Conservation (phyloP, 495 filamentous ascomycete genomes). For the Elasticomyces elasticus region DNA sequence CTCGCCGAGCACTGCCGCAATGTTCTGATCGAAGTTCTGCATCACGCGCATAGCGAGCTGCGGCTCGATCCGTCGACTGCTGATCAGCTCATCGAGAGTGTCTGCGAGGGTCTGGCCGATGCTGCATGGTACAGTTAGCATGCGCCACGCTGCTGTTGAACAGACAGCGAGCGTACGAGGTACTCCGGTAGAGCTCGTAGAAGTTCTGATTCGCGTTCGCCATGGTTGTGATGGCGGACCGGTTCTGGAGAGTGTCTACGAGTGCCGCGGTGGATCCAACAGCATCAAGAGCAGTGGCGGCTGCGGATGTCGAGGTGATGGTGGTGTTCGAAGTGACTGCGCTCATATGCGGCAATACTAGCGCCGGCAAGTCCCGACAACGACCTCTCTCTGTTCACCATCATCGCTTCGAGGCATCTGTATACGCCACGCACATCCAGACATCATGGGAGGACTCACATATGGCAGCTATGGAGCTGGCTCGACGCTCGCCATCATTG, state of each 20-base stretch:
- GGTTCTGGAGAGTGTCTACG: not conserved
- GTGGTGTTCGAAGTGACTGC: not conserved
- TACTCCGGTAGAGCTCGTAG: conserved; percentile 74
- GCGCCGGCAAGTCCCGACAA: not conserved
- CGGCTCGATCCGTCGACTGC: conserved; percentile 83
- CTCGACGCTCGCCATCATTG: conserved; percentile 67
- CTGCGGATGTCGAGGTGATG: not conserved
- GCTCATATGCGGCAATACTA: not conserved
- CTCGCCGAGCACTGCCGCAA: conserved; percentile 78
- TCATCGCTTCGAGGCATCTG: conserved; percentile 9
- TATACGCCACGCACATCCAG: conserved; percentile 1
- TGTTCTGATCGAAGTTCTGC: conserved; percentile 77
- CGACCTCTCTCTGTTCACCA: not conserved
- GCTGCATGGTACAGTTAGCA: conserved; percentile 38
- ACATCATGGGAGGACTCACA: conserved; percentile 29
- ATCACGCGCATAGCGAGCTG: conserved; percentile 98
- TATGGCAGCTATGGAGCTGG: conserved; percentile 65
- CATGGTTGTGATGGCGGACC: conserved; percentile 18
- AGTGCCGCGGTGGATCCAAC: not conserved
- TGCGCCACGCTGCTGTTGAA: not conserved
- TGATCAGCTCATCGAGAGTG: conserved; percentile 92
- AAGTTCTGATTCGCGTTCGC: conserved; percentile 38
- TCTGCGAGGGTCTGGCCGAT: conserved; percentile 87
- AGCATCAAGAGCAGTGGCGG: not conserved
- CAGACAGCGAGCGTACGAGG: conserved; percentile 16